Evolutionary conservation across 2,329 filamentous ascomycete genomes (phyloP), one percentile per base, ranked within the genome.

Genomic region (Pseudogymnoascus pannorum): DNA sequence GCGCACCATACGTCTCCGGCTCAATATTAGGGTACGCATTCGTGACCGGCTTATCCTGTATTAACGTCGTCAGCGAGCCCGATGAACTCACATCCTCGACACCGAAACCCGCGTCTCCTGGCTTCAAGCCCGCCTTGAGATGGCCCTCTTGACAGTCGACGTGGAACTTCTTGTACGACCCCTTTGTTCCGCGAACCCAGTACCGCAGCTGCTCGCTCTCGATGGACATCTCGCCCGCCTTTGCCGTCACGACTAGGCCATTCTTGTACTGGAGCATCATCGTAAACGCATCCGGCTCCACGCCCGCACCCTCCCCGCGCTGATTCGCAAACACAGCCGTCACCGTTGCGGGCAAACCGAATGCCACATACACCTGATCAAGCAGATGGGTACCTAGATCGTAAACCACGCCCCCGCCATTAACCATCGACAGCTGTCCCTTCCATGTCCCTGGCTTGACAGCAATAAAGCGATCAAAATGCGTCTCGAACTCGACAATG

Each of bases 71-170:
- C 64, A 92, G 73, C 62, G 71, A 80, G 65, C 87, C 86, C 60
- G 83, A 81, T 66, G 79, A 78, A 38, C 81, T 77, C 59, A 78
- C 75, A 8, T 79, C 76, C 68, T 92, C 89, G 36, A 81, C 72
- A 1, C 87, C 90, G 69, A 90, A 92, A 2, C 76, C 80, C 3
- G 78, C 71, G 61, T 89, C 85, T 0, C 79, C 79, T 5, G 85
- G 84, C 71, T 78, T 81, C 66, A 82, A 73, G 7, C 89, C 89
- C 2, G 75, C 78, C 72, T 83, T 83, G 60, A 92, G 79, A 72
- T 91, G 87, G 61, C 86, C 83, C 75, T 94, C 90, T 73, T 93
- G 89, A 1, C 84, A 77, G 71, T 94, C 90, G 2, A 93, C 77
- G 60, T 81, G 78, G 38, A 77, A 75, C 79, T 92, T 93, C 76